Percentiles rank a stretch among this genome's conserved stretches.
phyloP scores from a whole-genome alignment of 495 filamentous ascomycete genomes.

The Aspergillus funiculosus region DNA sequence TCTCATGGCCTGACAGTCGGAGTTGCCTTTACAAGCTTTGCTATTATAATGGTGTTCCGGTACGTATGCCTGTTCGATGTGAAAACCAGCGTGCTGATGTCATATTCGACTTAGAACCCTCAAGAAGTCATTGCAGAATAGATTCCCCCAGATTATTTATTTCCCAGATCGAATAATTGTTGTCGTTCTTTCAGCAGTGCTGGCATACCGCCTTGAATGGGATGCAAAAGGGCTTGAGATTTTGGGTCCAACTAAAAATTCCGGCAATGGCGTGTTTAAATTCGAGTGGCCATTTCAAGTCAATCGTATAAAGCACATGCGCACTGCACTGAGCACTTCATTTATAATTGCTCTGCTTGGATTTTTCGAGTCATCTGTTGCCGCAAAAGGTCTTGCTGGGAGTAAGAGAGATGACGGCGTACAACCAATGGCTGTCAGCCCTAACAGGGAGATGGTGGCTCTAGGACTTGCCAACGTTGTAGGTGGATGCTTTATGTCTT shows the following conservation, averaged over 20 bases:
- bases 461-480: conserved; percentile 84
- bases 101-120: conserved; percentile 50
- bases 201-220: conserved; percentile 77
- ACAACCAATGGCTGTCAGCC: conserved; percentile 71
- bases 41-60: conserved; percentile 82
- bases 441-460: conserved; percentile 92
- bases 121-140: conserved; percentile 76
- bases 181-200: conserved; percentile 76
- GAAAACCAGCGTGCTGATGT: neutral
- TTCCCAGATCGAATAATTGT: conserved; percentile 89
- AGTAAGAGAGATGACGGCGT: conserved; percentile 52
- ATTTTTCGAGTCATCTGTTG: conserved; percentile 98
- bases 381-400: conserved; percentile 78
- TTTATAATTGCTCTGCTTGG: conserved; percentile 92
- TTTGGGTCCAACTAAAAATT: conserved; percentile 71
- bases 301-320: conserved; percentile 69
- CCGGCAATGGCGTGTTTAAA: conserved; percentile 53
- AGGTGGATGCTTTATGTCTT: conserved; percentile 82
- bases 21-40: conserved; percentile 74
- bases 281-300: conserved; percentile 82
- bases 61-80: conserved; percentile 28
- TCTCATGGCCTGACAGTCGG: conserved; percentile 67
- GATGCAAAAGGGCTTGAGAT: conserved; percentile 74
- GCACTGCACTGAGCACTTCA: conserved; percentile 83
- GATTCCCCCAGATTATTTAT: conserved; percentile 77